A percentile compares a stretch with the other conserved stretches of the same genome.
Evolutionary conservation across 495 filamentous ascomycete genomes (phyloP).

Genomic region (Podospora australis): DNA sequence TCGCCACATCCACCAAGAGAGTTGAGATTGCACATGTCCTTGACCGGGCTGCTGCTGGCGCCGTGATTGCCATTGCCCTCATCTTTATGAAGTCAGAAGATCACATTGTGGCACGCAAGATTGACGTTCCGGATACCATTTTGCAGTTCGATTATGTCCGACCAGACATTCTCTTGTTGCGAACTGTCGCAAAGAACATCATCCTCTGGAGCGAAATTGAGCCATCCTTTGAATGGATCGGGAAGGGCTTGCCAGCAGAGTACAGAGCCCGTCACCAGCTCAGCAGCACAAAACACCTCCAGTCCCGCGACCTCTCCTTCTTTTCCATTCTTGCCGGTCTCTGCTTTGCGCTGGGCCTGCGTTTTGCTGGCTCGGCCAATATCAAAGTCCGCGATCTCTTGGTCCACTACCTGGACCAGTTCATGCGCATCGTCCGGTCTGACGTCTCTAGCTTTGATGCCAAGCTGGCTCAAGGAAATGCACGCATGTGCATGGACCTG

Average conservation of each 20-base stretch:
- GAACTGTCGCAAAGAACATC: slow-evolving; percentile 83
- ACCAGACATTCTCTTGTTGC: slow-evolving; percentile 84
- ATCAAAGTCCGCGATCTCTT: slow-evolving; percentile 68
- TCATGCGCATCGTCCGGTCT: slow-evolving; percentile 69
- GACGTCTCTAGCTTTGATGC: slow-evolving; percentile 69
- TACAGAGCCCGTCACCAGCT: slow-evolving; percentile 55
- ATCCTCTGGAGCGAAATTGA: slow-evolving; percentile 88
- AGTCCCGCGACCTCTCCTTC: slow-evolving; percentile 78
- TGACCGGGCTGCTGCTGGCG: slow-evolving; percentile 84
- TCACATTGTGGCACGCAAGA: slow-evolving; percentile 77
- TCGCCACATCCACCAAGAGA: slow-evolving; percentile 81
- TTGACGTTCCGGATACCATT: slow-evolving; percentile 83
- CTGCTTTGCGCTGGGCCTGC: slow-evolving; percentile 76
- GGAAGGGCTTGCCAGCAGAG: slow-evolving; percentile 58
- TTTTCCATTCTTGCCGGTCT: slow-evolving; percentile 88
- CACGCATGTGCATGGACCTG: slow-evolving; percentile 83
- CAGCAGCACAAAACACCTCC: slow-evolving; percentile 46
- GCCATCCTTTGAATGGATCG: slow-evolving; percentile 66
- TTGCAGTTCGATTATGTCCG: slow-evolving; percentile 92
- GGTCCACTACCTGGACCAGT: slow-evolving; percentile 76
- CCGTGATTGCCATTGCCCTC: slow-evolving; percentile 81
- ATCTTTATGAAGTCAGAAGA: slow-evolving; percentile 98
- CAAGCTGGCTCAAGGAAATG: slow-evolving; percentile 71
- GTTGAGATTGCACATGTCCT: slow-evolving; percentile 85
- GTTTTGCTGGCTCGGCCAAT: slow-evolving; percentile 79